A percentile compares a stretch with the other conserved stretches of the same genome.
phyloP scores from a whole-genome alignment of 2,329 filamentous ascomycete genomes.

The Exophiala dermatitidis region DNA sequence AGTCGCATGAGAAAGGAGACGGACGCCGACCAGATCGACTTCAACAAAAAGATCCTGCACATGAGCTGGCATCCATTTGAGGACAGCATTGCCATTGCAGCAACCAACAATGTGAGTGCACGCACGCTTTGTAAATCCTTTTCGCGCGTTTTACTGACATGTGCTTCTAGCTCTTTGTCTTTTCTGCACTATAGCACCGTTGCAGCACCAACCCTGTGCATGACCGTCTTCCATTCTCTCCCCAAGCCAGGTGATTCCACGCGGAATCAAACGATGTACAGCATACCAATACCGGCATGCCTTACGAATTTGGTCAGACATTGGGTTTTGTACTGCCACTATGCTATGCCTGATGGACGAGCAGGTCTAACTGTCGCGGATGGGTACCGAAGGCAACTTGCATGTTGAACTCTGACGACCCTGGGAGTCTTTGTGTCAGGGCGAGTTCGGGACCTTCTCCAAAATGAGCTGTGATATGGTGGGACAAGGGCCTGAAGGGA shows the following conservation, averaged over 20 bases:
- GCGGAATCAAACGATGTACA: not conserved
- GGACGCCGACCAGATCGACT: constrained; percentile 98
- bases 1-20: constrained; percentile 98
- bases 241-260: not conserved
- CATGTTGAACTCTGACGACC: no score
- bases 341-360: not conserved
- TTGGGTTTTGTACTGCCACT: not conserved
- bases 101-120: constrained; percentile 90
- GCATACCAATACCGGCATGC: not conserved
- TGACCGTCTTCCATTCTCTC: constrained; percentile 3
- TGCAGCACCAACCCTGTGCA: not conserved
- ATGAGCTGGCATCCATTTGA: constrained; percentile 99
- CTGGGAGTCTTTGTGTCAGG: no score
- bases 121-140: not conserved
- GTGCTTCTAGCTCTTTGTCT: constrained; percentile 60
- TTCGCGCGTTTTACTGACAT: not conserved
- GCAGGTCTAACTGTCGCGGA: not conserved
- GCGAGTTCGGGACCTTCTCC: not conserved
- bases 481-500: no score
- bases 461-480: no score
- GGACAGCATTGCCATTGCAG: constrained; percentile 98
- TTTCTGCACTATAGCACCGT: constrained; percentile 58
- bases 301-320: not conserved
- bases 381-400: not conserved
- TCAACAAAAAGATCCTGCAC: constrained; percentile 99